A percentile compares a stretch with the other conserved stretches of the same genome.
phyloP scores from a whole-genome alignment of 768 basidiomycete genomes.

The Auriscalpium orientale region DNA sequence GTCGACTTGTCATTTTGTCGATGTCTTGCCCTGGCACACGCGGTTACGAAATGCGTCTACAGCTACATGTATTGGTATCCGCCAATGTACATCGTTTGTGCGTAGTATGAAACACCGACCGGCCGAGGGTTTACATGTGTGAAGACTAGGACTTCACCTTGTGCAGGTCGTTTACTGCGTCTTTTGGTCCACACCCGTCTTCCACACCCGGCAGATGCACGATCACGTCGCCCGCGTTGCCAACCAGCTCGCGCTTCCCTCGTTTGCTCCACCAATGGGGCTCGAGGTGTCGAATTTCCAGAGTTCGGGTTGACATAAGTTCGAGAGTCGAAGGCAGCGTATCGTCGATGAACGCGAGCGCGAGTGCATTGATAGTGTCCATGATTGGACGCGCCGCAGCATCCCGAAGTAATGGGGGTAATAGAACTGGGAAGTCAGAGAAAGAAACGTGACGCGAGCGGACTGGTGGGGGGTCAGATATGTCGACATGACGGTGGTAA shows the following conservation, averaged over 20 bases:
- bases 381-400: slow-evolving; percentile 11
- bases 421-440: slow-evolving; percentile 20
- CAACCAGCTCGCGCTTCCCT: slow-evolving; percentile 1
- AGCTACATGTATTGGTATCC: no score
- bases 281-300: slow-evolving; percentile 7
- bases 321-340: slow-evolving; percentile 8
- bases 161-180: neutral
- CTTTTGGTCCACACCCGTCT: neutral
- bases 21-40: no score
- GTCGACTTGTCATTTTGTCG: neutral
- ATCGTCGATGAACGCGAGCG: slow-evolving; percentile 17
- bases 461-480: slow-evolving; percentile 6
- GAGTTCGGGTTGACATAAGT: slow-evolving; percentile 4
- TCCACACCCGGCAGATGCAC: slow-evolving; percentile 6
- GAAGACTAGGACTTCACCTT: neutral
- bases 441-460: slow-evolving; percentile 20
- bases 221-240: slow-evolving; percentile 5
- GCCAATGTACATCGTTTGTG: no score
- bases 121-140: no score
- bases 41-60: no score
- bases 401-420: slow-evolving; percentile 9
- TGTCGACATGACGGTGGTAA: neutral
- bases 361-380: slow-evolving; percentile 13
- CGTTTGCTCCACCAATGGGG: slow-evolving; percentile 5
- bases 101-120: no score